Conservation (phyloP, 352 stramenopile genomes). For the Phytophthora chlamydospora region DNA sequence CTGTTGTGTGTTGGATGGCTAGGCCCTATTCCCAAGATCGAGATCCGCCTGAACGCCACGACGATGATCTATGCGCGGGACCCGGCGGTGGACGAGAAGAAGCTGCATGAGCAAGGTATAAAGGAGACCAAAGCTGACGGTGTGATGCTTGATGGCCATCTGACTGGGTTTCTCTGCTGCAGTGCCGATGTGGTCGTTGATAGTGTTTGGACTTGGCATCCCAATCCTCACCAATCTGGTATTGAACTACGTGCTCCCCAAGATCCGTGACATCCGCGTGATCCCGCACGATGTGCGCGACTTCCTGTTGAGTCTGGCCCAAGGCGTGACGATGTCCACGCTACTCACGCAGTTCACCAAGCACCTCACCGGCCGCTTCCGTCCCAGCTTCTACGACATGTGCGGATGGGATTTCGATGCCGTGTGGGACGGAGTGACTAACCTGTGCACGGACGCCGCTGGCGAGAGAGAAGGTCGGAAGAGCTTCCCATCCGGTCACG, state of each 20-base stretch:
- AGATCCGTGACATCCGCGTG: slow-evolving; percentile 45
- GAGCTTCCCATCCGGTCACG: slow-evolving; percentile 71
- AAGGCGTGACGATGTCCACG: slow-evolving; percentile 44
- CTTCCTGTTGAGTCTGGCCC: slow-evolving; percentile 60
- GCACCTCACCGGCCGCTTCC: slow-evolving; percentile 59
- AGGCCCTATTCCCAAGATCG: slow-evolving; percentile 50
- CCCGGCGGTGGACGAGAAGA: slow-evolving; percentile 44
- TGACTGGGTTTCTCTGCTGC: background rate
- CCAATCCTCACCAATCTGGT: slow-evolving; percentile 56
- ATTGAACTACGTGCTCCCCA: slow-evolving; percentile 54
- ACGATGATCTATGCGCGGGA: slow-evolving; percentile 50
- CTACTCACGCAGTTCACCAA: slow-evolving; percentile 68
- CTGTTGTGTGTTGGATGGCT: background rate
- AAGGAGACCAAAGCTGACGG: too few species aligned
- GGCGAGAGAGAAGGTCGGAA: slow-evolving; percentile 62
- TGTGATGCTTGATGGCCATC: too few species aligned
- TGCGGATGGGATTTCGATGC: slow-evolving; percentile 60
- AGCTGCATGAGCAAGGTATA: slow-evolving; percentile 46
- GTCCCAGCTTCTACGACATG: slow-evolving; percentile 78
- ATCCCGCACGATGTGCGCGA: slow-evolving; percentile 68
- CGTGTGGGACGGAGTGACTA: slow-evolving; percentile 65
- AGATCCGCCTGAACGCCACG: slow-evolving; percentile 44
- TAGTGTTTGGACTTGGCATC: slow-evolving; percentile 31
- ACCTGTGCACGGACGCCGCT: slow-evolving; percentile 49
- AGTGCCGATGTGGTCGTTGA: slow-evolving; percentile 57